A percentile compares a stretch with the other conserved stretches of the same genome.
Conservation (phyloP, 2,329 filamentous ascomycete species). For the Sclerotinia sclerotiorum region DNA sequence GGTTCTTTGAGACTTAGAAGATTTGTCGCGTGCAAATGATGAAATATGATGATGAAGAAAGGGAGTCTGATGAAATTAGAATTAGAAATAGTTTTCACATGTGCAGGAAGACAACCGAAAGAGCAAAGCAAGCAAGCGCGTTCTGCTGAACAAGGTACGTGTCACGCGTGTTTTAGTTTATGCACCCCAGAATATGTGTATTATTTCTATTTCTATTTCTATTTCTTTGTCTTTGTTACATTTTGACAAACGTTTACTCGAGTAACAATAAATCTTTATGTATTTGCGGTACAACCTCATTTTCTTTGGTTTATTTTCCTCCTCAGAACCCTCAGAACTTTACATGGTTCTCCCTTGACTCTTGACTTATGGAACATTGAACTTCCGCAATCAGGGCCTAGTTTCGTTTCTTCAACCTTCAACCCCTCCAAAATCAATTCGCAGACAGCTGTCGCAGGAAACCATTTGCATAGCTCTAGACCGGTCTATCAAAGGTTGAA, state of each 20-base stretch:
- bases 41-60: background rate
- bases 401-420: background rate
- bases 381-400: background rate
- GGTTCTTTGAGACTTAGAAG: background rate
- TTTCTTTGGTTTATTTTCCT: background rate
- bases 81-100: conserved; percentile 6
- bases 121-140: background rate
- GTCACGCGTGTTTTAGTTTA: conserved; percentile 2
- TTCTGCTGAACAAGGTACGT: background rate
- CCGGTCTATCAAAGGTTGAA: background rate
- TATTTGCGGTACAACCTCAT: background rate
- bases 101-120: conserved; percentile 4
- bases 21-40: conserved; percentile 3
- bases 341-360: background rate
- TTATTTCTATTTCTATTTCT: background rate
- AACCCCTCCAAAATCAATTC: background rate
- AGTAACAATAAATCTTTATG: too few species aligned
- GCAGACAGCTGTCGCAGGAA: background rate
- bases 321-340: background rate
- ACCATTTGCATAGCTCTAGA: background rate
- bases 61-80: conserved; percentile 10
- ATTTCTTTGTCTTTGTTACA: too few species aligned
- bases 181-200: conserved; percentile 5
- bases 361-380: background rate
- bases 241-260: background rate